Conservation (phyloP, 2,329 filamentous ascomycete species). For the Myriosclerotinia duriaeana region DNA sequence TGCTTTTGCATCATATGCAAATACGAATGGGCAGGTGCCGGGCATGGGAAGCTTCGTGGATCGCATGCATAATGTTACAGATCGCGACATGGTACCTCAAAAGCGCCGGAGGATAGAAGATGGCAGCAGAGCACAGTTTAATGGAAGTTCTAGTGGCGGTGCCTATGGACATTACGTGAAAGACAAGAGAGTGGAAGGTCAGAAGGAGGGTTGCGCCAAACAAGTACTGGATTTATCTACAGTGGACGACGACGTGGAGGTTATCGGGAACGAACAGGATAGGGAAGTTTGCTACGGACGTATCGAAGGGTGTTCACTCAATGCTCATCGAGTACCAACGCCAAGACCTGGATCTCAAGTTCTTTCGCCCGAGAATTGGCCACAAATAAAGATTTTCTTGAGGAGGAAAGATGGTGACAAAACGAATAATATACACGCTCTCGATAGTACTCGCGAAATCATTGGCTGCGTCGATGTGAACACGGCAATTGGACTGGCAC, state of each 20-base stretch:
- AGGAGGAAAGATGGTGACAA: constrained; percentile 57
- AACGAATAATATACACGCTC: constrained; percentile 65
- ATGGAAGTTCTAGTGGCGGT: constrained; percentile 53
- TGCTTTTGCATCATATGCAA: constrained; percentile 32
- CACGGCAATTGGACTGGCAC: constrained; percentile 66
- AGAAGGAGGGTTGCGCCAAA: constrained; percentile 38
- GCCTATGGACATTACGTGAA: constrained; percentile 67
- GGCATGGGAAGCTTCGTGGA: constrained; percentile 68
- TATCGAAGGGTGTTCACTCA: constrained; percentile 65
- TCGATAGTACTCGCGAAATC: constrained; percentile 67
- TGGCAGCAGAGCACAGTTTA: constrained; percentile 46
- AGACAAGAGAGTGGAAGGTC: constrained; percentile 53
- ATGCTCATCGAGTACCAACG: constrained; percentile 66
- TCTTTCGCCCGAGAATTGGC: constrained; percentile 62
- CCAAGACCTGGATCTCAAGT: constrained; percentile 63
- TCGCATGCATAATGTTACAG: constrained; percentile 70
- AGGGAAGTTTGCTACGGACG: constrained; percentile 81
- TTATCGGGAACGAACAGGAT: constrained; percentile 59
- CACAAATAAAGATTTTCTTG: constrained; percentile 71
- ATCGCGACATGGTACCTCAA: constrained; percentile 59
- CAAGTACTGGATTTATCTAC: constrained; percentile 48
- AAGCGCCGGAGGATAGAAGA: constrained; percentile 63
- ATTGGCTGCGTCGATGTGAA: constrained; percentile 75
- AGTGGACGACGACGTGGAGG: constrained; percentile 55
- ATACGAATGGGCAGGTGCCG: constrained; percentile 25